Percentiles rank a stretch among this genome's conserved stretches.
These are phyloP conservation scores for Saturnispora zaruensis DNA, from an alignment of 805 yeast species.

Conservation along the genomic window DNA sequence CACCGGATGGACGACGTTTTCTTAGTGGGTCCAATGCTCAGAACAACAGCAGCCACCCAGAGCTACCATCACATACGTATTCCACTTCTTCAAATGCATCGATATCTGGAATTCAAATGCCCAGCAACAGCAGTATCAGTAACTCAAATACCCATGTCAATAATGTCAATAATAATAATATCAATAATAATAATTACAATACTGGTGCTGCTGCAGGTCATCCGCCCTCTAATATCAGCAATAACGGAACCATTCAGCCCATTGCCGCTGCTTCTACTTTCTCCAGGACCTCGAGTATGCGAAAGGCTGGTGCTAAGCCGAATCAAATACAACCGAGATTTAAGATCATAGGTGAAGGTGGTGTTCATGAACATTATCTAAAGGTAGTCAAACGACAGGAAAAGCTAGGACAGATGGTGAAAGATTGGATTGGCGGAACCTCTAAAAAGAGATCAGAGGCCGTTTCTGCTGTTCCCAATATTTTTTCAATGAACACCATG, in stretches of 20 bases:
- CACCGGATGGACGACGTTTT: not conserved
- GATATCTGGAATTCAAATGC: not conserved
- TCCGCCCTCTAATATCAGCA: not conserved
- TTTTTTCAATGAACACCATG: constrained; percentile 33
- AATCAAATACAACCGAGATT: constrained; percentile 2
- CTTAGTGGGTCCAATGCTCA: not conserved
- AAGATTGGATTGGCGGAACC: constrained; percentile 67
- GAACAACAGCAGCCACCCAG: not conserved
- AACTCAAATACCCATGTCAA: not conserved
- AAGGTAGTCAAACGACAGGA: constrained; percentile 72
- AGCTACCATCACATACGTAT: not conserved
- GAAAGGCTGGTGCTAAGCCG: not conserved
- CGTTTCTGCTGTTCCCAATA: constrained; percentile 63
- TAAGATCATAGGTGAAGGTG: constrained; percentile 32
- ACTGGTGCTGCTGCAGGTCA: not conserved
- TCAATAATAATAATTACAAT: not conserved
- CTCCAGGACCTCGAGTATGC: constrained; percentile 1
- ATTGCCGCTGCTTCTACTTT: not conserved
- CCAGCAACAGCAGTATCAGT: not conserved
- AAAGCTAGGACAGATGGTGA: constrained; percentile 63
- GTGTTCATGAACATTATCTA: constrained; percentile 73
- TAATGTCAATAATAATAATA: not conserved
- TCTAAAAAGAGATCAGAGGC: constrained; percentile 54
- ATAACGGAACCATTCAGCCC: not conserved
- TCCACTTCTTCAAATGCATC: not conserved